Percentiles rank a stretch among this genome's conserved stretches.
phyloP scores from a whole-genome alignment of 352 stramenopile species.

The Discostella stelligera region DNA sequence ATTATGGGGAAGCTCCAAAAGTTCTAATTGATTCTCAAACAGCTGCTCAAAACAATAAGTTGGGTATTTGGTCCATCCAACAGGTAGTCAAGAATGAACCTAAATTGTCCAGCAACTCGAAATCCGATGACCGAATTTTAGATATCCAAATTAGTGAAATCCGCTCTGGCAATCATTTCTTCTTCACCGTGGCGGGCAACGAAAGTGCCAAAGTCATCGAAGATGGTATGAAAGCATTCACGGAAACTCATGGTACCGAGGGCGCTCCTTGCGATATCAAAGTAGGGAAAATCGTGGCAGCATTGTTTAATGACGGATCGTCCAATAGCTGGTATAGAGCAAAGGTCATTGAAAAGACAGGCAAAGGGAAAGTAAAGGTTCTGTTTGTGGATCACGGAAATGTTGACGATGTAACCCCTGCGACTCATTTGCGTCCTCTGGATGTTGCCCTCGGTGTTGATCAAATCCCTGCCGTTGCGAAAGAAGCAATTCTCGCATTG shows the following conservation, averaged over 20 bases:
- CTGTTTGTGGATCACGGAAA: constrained; percentile 97
- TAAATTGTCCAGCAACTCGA: constrained; percentile 48
- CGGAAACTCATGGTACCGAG: constrained; percentile 85
- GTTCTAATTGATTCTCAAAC: constrained; percentile 85
- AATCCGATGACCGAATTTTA: constrained; percentile 49
- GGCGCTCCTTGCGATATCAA: constrained; percentile 90
- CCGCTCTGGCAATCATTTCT: constrained; percentile 90
- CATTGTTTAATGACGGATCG: constrained; percentile 93
- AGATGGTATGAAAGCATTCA: constrained; percentile 92
- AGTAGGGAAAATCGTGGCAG: constrained; percentile 88
- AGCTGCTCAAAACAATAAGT: constrained; percentile 88
- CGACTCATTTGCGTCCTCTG: constrained; percentile 88
- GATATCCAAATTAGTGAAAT: constrained; percentile 91
- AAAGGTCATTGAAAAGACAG: constrained; percentile 82
- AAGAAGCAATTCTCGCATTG: constrained; percentile 72
- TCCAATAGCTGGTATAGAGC: constrained; percentile 92
- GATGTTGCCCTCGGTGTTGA: constrained; percentile 87
- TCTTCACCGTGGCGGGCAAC: constrained; percentile 89
- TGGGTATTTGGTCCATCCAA: constrained; percentile 92
- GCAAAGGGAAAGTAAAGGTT: constrained; percentile 78
- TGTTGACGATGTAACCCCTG: constrained; percentile 83
- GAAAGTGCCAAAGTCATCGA: constrained; percentile 87
- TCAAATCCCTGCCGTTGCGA: constrained; percentile 85
- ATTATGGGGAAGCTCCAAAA: constrained; percentile 86
- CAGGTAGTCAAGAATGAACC: constrained; percentile 56